phyloP scores from a whole-genome alignment of 768 basidiomycete genomes.

The Suillus alpinus region DNA sequence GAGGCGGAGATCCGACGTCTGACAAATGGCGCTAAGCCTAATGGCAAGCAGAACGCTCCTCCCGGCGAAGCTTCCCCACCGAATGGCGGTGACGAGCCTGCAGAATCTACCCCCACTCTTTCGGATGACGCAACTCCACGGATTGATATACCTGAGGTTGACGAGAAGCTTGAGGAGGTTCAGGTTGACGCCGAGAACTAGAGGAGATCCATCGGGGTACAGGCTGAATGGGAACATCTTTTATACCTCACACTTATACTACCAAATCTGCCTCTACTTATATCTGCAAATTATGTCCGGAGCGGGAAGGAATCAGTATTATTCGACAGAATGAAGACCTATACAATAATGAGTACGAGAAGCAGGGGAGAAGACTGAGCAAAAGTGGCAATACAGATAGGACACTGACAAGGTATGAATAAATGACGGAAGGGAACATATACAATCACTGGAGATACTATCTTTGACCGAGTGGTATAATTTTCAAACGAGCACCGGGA shows the following conservation, averaged over 20 bases:
- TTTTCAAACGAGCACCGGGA: slow-evolving; percentile 13
- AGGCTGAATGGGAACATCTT: slow-evolving; percentile 12
- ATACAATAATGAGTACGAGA: slow-evolving; percentile 34
- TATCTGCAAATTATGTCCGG: slow-evolving; percentile 16
- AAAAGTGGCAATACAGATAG: slow-evolving; percentile 33
- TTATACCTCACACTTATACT: slow-evolving; percentile 14
- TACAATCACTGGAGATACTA: slow-evolving; percentile 26
- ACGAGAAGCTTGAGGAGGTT: slow-evolving; percentile 42
- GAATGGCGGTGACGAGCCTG: slow-evolving; percentile 38
- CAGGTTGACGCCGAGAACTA: slow-evolving; percentile 30
- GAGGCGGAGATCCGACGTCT: slow-evolving; percentile 72
- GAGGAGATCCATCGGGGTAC: slow-evolving; percentile 10
- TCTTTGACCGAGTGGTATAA: slow-evolving; percentile 22
- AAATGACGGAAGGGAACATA: slow-evolving; percentile 32
- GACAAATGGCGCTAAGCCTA: slow-evolving; percentile 38
- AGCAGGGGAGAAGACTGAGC: slow-evolving; percentile 29
- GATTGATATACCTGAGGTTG: slow-evolving; percentile 35
- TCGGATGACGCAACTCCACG: slow-evolving; percentile 29
- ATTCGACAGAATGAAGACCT: slow-evolving; percentile 29
- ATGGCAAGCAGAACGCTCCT: slow-evolving; percentile 21
- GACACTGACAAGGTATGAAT: slow-evolving; percentile 35
- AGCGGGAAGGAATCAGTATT: slow-evolving; percentile 19
- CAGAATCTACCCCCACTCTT: slow-evolving; percentile 36
- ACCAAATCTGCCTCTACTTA: slow-evolving; percentile 18
- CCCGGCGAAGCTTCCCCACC: slow-evolving; percentile 30